Conservation (phyloP, 2,329 filamentous ascomycete genomes). For the Claviceps pusilla region DNA sequence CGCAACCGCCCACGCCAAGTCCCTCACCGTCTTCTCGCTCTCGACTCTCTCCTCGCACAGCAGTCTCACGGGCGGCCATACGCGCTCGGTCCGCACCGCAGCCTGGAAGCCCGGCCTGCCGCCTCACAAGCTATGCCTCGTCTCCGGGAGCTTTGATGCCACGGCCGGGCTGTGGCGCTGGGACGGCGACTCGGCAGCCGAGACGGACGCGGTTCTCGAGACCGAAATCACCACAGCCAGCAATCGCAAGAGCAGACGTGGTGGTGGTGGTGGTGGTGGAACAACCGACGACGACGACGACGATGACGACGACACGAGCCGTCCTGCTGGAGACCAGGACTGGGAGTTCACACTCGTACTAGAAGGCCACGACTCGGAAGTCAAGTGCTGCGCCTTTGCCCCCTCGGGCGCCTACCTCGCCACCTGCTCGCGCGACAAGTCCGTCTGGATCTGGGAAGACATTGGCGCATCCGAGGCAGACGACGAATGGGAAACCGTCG, state of each 20-base stretch:
- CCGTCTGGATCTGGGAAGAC: slow-evolving; percentile 98
- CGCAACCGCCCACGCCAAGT: slow-evolving; percentile 77
- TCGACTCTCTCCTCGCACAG: slow-evolving; percentile 65
- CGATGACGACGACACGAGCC: background rate
- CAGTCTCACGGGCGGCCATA: slow-evolving; percentile 72
- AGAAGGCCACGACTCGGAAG: slow-evolving; percentile 89
- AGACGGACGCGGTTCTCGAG: slow-evolving; percentile 11
- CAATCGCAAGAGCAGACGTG: background rate
- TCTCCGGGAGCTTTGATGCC: slow-evolving; percentile 86
- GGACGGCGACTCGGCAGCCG: slow-evolving; percentile 30
- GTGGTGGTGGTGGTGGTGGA: background rate
- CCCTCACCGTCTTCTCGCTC: slow-evolving; percentile 79
- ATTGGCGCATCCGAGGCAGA: slow-evolving; percentile 57
- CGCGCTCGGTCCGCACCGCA: slow-evolving; percentile 69
- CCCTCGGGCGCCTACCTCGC: slow-evolving; percentile 66
- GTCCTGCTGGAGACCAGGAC: slow-evolving; percentile 43
- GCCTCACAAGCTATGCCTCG: slow-evolving; percentile 55
- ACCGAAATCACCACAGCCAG: background rate
- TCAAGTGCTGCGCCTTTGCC: slow-evolving; percentile 65
- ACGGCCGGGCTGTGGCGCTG: slow-evolving; percentile 74
- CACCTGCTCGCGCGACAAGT: slow-evolving; percentile 84
- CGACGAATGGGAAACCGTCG: slow-evolving; percentile 93
- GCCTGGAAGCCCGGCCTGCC: slow-evolving; percentile 71
- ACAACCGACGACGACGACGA: background rate
- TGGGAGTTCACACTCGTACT: slow-evolving; percentile 88